Percentiles rank a stretch among this genome's conserved stretches.
These are phyloP conservation scores for Coriaria nepalensis DNA, from an alignment of 306 rosid species.

Conservation along the genomic window DNA sequence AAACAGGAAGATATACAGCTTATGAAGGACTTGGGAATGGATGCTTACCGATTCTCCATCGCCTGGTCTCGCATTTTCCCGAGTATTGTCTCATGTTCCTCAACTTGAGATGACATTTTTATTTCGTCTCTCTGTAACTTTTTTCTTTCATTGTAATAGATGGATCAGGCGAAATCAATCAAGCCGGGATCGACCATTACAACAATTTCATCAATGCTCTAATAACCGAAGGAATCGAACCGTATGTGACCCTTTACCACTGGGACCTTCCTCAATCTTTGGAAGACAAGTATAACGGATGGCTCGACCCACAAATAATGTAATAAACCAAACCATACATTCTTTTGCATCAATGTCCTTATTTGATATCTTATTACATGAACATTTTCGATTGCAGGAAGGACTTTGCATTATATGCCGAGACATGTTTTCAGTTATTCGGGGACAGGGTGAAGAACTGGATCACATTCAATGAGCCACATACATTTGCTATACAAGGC, in stretches of 20 bases:
- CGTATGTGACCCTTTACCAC: constrained; percentile 82
- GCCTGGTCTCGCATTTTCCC: constrained; percentile 88
- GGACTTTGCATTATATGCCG: constrained; percentile 64
- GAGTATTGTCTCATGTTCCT: constrained; percentile 28
- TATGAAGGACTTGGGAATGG: constrained; percentile 85
- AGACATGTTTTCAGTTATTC: constrained; percentile 68
- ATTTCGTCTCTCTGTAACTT: neutral
- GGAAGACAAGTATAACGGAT: constrained; percentile 72
- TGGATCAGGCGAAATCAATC: constrained; percentile 65
- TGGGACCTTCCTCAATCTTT: constrained; percentile 95
- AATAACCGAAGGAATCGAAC: constrained; percentile 72
- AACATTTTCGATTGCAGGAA: constrained; percentile 28
- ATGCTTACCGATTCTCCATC: constrained; percentile 84
- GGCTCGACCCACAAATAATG: constrained; percentile 73
- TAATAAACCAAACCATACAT: constrained; percentile 11
- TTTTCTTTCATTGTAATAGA: constrained; percentile 22
- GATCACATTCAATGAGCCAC: constrained; percentile 94
- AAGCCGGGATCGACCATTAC: constrained; percentile 72
- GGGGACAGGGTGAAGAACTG: constrained; percentile 95
- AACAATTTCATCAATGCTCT: constrained; percentile 69
- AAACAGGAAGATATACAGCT: constrained; percentile 66
- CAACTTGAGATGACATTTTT: neutral
- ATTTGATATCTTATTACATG: constrained; percentile 7
- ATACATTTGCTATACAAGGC: constrained; percentile 69
- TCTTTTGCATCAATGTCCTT: neutral